Conservation (phyloP, 2,329 filamentous ascomycete genomes). For the Sarocladium oryzae region DNA sequence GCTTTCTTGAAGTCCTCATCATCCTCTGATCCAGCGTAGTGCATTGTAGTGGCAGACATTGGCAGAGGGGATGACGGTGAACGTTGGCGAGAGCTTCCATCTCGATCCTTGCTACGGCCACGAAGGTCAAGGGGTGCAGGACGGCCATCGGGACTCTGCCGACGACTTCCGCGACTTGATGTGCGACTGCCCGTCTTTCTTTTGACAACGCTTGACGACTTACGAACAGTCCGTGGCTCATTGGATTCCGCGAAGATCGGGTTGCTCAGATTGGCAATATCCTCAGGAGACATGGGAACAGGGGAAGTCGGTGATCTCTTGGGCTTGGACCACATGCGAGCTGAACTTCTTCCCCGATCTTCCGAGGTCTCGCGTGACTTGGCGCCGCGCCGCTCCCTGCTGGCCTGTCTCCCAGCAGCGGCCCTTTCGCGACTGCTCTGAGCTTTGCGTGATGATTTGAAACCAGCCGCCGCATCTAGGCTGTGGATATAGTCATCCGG, state of each 20-base stretch:
- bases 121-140: slow-evolving; percentile 43
- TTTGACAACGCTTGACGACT: slow-evolving; percentile 27
- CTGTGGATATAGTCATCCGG: slow-evolving; percentile 83
- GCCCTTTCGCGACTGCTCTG: slow-evolving; percentile 44
- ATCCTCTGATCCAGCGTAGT: slow-evolving; percentile 50
- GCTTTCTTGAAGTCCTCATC: slow-evolving; percentile 54
- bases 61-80: slow-evolving; percentile 80
- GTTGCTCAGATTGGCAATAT: slow-evolving; percentile 58
- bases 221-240: slow-evolving; percentile 40
- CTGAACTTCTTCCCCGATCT: slow-evolving; percentile 60
- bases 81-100: slow-evolving; percentile 46
- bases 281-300: slow-evolving; percentile 89
- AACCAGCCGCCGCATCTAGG: slow-evolving; percentile 59
- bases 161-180: slow-evolving; percentile 42
- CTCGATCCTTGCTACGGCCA: slow-evolving; percentile 56
- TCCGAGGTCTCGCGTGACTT: slow-evolving; percentile 58
- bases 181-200: slow-evolving; percentile 35
- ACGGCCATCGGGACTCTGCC: slow-evolving; percentile 39
- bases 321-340: slow-evolving; percentile 61
- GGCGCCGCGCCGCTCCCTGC: slow-evolving; percentile 39
- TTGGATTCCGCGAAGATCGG: slow-evolving; percentile 27
- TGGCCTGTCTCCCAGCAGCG: slow-evolving; percentile 37
- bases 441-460: slow-evolving; percentile 50
- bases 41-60: slow-evolving; percentile 48
- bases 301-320: slow-evolving; percentile 90